These are phyloP conservation scores for Melaleuca quinquenervia DNA, from an alignment of 345 rosid species.

Conservation along the genomic window DNA sequence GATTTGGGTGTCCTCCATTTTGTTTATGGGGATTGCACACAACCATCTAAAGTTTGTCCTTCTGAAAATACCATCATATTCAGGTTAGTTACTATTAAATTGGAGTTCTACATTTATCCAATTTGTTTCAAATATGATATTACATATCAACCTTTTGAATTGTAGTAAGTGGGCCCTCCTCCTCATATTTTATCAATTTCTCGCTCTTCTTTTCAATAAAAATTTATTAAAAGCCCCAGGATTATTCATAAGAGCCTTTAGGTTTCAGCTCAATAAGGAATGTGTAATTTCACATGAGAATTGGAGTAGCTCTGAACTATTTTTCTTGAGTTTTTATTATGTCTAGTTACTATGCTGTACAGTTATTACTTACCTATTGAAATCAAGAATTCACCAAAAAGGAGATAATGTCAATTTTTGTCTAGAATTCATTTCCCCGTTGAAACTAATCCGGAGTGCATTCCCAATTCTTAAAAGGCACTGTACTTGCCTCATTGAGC, in stretches of 20 bases:
- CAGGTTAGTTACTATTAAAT: conserved; percentile 31
- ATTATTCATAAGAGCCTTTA: not conserved
- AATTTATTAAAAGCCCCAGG: not conserved
- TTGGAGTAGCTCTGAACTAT: not conserved
- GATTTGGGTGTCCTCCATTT: conserved; percentile 58
- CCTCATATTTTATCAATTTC: not conserved
- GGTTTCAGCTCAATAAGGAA: not conserved
- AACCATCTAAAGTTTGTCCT: conserved; percentile 45
- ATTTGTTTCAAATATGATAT: not conserved
- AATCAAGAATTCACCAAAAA: not conserved
- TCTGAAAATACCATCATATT: conserved; percentile 66
- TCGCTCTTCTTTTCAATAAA: not conserved
- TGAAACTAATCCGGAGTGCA: not conserved
- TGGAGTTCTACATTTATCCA: not conserved
- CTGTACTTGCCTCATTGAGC: not conserved
- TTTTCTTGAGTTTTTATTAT: not conserved
- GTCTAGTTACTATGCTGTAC: not conserved
- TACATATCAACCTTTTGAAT: not conserved
- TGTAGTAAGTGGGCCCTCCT: not conserved
- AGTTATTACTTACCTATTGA: not conserved
- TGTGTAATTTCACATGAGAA: not conserved
- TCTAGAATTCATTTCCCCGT: not conserved
- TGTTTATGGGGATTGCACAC: conserved; percentile 79
- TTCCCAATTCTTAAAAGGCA: not conserved
- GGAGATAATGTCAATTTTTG: not conserved